A percentile compares a stretch with the other conserved stretches of the same genome.
These are phyloP conservation scores for Xanthoparmelia taractica DNA, from an alignment of 495 filamentous ascomycete genomes.

Conservation along the genomic window DNA sequence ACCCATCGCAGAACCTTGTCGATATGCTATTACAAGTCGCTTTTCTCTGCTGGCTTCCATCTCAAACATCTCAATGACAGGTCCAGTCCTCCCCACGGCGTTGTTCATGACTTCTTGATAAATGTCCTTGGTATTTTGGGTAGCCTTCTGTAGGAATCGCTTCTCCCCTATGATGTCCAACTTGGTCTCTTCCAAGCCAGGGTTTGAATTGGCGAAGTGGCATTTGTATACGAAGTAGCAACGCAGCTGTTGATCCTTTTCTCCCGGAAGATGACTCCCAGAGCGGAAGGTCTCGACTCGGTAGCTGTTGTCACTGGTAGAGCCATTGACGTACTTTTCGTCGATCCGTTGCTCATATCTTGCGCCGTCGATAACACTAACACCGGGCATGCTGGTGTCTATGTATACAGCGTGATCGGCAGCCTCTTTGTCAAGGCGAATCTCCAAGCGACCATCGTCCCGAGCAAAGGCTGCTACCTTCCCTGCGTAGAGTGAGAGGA, in stretches of 20 bases:
- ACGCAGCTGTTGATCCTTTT: constrained; percentile 71
- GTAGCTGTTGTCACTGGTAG: constrained; percentile 59
- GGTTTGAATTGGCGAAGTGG: constrained; percentile 70
- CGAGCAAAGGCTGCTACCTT: constrained; percentile 93
- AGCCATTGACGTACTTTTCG: constrained; percentile 80
- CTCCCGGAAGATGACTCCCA: constrained; percentile 59
- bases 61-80: constrained; percentile 96
- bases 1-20: constrained; percentile 82
- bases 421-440: constrained; percentile 89
- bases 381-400: constrained; percentile 86
- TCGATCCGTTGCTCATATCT: constrained; percentile 91
- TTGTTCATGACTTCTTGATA: constrained; percentile 87
- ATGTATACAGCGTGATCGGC: constrained; percentile 97
- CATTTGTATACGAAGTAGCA: constrained; percentile 99
- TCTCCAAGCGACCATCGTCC: constrained; percentile 88
- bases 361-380: constrained; percentile 65
- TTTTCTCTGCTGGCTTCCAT: constrained; percentile 87
- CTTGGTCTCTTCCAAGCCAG: constrained; percentile 68
- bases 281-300: constrained; percentile 97
- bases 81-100: constrained; percentile 75
- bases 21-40: constrained; percentile 87
- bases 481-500: constrained; percentile 92
- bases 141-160: constrained; percentile 90
- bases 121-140: constrained; percentile 86
- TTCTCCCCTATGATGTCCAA: constrained; percentile 89